Percentiles rank a stretch among this genome's conserved stretches.
Conservation (phyloP, 164 flowering plant species). For the Kalanchoe fedtschenkoi region DNA sequence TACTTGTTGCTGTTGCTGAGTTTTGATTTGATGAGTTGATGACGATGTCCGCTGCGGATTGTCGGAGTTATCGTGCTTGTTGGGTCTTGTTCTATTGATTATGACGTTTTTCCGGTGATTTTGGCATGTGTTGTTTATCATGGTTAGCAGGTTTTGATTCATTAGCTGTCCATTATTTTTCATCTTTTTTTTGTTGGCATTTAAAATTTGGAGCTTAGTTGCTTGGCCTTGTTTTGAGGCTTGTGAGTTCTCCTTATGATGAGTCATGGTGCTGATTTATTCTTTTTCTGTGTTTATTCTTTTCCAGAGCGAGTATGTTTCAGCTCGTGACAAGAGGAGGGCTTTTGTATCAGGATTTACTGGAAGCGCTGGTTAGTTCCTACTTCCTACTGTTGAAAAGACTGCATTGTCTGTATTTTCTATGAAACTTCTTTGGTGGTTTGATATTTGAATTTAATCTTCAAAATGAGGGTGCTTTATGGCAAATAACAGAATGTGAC, state of each 20-base stretch:
- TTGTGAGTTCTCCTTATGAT: not conserved
- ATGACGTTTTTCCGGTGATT: not conserved
- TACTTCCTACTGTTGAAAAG: not conserved
- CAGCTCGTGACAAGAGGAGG: constrained; percentile 78
- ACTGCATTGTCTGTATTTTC: constrained; percentile 2
- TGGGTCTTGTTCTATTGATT: not conserved
- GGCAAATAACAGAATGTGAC: not conserved
- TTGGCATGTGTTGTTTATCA: not conserved
- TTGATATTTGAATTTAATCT: no score
- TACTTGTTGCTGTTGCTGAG: not conserved
- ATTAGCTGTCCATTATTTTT: no score
- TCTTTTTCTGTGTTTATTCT: not conserved
- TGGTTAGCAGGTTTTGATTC: no score
- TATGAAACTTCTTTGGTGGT: not conserved
- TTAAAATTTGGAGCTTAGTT: no score
- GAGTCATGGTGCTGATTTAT: not conserved
- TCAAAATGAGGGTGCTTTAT: not conserved
- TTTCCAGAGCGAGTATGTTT: constrained; percentile 89
- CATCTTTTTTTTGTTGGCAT: no score
- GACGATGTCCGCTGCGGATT: no score
- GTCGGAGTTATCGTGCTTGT: no score
- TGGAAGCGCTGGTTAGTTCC: constrained; percentile 88
- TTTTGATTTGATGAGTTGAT: not conserved
- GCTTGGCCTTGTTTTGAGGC: not conserved
- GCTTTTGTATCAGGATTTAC: constrained; percentile 89